Evolutionary conservation across 148 eudicot genomes (phyloP), one percentile per base, ranked within the genome.

Genomic region (Camellia granthamiana): DNA sequence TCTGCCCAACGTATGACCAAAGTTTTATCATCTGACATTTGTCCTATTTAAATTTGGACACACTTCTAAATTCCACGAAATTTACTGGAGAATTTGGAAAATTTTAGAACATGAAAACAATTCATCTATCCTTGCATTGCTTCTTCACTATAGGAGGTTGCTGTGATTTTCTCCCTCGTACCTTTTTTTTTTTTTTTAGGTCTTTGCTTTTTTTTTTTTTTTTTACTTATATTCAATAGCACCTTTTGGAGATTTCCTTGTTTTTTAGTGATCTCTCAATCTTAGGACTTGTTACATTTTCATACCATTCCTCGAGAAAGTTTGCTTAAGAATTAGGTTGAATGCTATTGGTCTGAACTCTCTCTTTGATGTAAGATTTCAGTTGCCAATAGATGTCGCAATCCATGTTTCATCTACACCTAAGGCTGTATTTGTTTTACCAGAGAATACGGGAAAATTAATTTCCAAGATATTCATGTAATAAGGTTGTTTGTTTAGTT

Each of bases 331-430:
- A 13, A 56, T 6, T 56, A 56, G 60, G 43, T 7, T 51, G 60
- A 38, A 18, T 23, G 21, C 15, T 59, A 30, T 52, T 72, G 52
- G 56, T 19, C 58, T 72, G 21, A 7, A 59, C 60, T 52, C 47
- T 51, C 59, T 6, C 41, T 72, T 51, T 52, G 42, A 72, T 72
- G 21, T 72, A 72, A 14, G 55, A 72, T 5, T 72, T 42, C 75
- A 19, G 5, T 60, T 7, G 55, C n/a, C 23, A 23, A 3, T 30
- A 19, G 54, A 56, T 56, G 60, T 12, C 15, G 11, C 11, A 9
- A 7, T 56, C 3, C 14, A 56, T 56, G 60, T 56, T 56, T 56
- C 15, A 49, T 67, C 46, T 30, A 5, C 52, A 49, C 52, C 5
- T 49, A 49, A 49, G 52, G 38, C 1, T 30, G 38, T 30, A 30